Percentiles rank a stretch among this genome's conserved stretches.
Conservation (phyloP, 2,329 filamentous ascomycete species). For the Pseudogymnoascus sp. region DNA sequence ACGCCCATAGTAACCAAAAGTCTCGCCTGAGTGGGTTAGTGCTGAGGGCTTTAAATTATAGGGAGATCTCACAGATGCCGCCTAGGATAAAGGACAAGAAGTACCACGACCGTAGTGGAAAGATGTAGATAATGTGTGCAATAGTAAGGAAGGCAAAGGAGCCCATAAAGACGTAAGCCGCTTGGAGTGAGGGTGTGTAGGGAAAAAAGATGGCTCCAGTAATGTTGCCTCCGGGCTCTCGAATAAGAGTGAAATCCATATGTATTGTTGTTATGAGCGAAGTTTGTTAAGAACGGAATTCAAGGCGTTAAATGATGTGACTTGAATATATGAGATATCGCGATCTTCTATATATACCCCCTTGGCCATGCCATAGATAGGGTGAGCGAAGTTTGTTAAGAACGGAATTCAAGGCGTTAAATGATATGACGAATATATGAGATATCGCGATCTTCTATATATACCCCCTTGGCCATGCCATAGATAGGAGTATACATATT, state of each 20-base stretch:
- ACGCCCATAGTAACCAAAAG: slow-evolving; percentile 5
- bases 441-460: not conserved
- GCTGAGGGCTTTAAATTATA: not conserved
- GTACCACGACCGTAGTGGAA: slow-evolving; percentile 11
- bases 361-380: not conserved
- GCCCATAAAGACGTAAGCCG: slow-evolving; percentile 15
- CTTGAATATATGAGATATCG: not conserved
- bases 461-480: not conserved
- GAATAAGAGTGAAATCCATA: not conserved
- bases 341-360: not conserved
- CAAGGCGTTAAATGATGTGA: not conserved
- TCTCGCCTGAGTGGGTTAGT: not conserved
- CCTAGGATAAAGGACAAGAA: not conserved
- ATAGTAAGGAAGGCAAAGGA: slow-evolving; percentile 13
- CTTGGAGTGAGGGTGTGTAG: slow-evolving; percentile 14
- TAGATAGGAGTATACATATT: not conserved
- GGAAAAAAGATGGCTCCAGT: not conserved
- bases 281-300: not conserved
- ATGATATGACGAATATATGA: not conserved
- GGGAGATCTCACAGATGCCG: not conserved
- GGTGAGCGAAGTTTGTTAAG: not conserved
- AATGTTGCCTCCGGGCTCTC: not conserved
- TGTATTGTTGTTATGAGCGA: not conserved
- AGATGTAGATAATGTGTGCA: slow-evolving; percentile 15
- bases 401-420: not conserved